A percentile compares a stretch with the other conserved stretches of the same genome.
phyloP scores from a whole-genome alignment of 164 flowering plant genomes.

The Liquidambar formosana region DNA sequence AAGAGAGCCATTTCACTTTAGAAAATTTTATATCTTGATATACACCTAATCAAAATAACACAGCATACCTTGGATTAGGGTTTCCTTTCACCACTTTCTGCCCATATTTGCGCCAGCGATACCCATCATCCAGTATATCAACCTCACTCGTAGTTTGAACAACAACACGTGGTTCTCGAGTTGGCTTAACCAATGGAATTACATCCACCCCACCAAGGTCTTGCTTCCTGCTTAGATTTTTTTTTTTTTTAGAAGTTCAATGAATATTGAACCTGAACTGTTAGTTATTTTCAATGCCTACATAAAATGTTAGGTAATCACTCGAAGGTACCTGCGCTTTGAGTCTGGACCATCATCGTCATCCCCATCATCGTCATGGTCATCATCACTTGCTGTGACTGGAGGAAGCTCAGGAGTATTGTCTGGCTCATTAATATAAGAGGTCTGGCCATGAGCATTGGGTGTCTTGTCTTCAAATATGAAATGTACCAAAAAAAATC shows the following conservation, averaged over 20 bases:
- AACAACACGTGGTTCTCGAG: slow-evolving; percentile 42
- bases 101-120: slow-evolving; percentile 35
- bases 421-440: not conserved
- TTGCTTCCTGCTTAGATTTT: slow-evolving; percentile 20
- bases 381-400: not conserved
- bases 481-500: slow-evolving; percentile 2
- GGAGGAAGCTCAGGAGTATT: not conserved
- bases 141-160: slow-evolving; percentile 44
- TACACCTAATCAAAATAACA: not conserved
- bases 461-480: slow-evolving; percentile 7
- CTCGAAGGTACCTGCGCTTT: slow-evolving; percentile 1
- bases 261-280: not conserved
- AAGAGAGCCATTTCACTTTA: not conserved
- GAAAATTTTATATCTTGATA: not conserved
- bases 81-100: slow-evolving; percentile 44
- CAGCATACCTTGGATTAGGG: slow-evolving; percentile 37
- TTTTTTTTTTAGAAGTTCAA: not conserved
- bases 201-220: slow-evolving; percentile 23
- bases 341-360: not conserved
- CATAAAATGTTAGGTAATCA: not conserved
- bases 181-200: slow-evolving; percentile 22
- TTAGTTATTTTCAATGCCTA: too few relatives aligned
- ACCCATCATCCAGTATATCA: slow-evolving; percentile 44
- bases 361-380: not conserved
- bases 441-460: slow-evolving; percentile 8